A percentile compares a stretch with the other conserved stretches of the same genome.
Evolutionary conservation across 2,329 filamentous ascomycete species (phyloP).

Genomic region (Fusarium metavorans): DNA sequence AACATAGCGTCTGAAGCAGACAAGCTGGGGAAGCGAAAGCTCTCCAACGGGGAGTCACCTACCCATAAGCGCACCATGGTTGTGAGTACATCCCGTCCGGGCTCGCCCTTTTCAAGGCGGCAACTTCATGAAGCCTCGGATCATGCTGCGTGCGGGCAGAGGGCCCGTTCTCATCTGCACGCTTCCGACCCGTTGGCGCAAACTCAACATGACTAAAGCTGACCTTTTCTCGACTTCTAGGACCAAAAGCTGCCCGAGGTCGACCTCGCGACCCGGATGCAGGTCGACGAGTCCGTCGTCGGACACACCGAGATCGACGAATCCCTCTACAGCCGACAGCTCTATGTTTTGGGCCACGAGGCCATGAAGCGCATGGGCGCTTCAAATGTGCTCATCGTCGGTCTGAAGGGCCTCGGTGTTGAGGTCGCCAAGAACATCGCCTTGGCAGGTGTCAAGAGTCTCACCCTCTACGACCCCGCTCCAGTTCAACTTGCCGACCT

Average conservation of each 20-base stretch:
- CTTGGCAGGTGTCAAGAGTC: slow-evolving; percentile 96
- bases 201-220: slow-evolving; percentile 2
- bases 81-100: slow-evolving; percentile 57
- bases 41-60: slow-evolving; percentile 70
- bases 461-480: slow-evolving; percentile 91
- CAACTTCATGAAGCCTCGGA: slow-evolving; percentile 9
- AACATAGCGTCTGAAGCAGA: slow-evolving; percentile 51
- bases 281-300: slow-evolving; percentile 71
- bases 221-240: slow-evolving; percentile 47
- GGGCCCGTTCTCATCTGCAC: not conserved
- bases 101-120: not conserved
- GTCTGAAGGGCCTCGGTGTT: slow-evolving; percentile 92
- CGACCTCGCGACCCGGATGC: slow-evolving; percentile 73
- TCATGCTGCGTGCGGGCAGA: slow-evolving; percentile 11
- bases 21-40: slow-evolving; percentile 77
- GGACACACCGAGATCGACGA: slow-evolving; percentile 75
- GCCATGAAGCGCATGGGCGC: slow-evolving; percentile 99
- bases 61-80: slow-evolving; percentile 71
- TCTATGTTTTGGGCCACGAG: slow-evolving; percentile 78
- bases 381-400: slow-evolving; percentile 92
- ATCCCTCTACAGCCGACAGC: slow-evolving; percentile 79
- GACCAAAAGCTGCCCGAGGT: slow-evolving; percentile 67
- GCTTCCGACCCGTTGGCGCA: not conserved
- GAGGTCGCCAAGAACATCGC: slow-evolving; percentile 99
- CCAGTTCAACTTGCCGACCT: slow-evolving; percentile 88